Evolutionary conservation across 345 rosid genomes (phyloP), one percentile per base, ranked within the genome.

Genomic region (Brassica carinata): DNA sequence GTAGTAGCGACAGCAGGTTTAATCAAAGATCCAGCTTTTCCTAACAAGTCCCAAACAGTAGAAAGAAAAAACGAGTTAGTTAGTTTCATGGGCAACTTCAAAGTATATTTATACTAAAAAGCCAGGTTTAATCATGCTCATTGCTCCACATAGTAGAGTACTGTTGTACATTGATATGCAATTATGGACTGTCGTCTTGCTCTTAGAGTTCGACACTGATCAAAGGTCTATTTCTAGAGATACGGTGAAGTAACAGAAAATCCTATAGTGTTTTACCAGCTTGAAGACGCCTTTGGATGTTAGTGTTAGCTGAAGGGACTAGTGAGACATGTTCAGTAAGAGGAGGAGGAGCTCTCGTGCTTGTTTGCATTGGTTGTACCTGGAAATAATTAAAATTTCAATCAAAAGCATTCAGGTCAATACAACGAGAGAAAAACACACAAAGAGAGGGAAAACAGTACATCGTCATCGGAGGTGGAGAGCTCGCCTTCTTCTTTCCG

Each of bases 401-500:
- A 36, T 36, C 40, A 33, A 1, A 33, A 33, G 36, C 36, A 33
- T 33, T 33, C 36, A 33, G 34, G 34, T 0, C 34, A 31, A 31
- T 31, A 31, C 34, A 31, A 31, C 34, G 23, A 23, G n/a, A n/a
- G n/a, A n/a, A n/a, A n/a, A n/a, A 23, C 26, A 0, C 26, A 23
- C 26, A 18, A 1, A 18, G 19, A 18, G 34, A 77, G 55, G 59
- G 17, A 0, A 0, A 58, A 62, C 5, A 67, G 55, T 86, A 85
- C 93, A 59, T 85, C 92, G 72, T 81, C 87, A 72, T 88, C 91
- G 66, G 97, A 89, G 71, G 88, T 79, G 64, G 95, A 87, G 77
- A 94, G 90, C 81, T 94, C 96, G 85, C 97, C 98, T 87, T 92
- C 98, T 87, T 92, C 98, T 82, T 87, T 87, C 73, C 82, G 11